Evolutionary conservation across 2,329 filamentous ascomycete species (phyloP).

Genomic region (Cryphonectria parasitica): DNA sequence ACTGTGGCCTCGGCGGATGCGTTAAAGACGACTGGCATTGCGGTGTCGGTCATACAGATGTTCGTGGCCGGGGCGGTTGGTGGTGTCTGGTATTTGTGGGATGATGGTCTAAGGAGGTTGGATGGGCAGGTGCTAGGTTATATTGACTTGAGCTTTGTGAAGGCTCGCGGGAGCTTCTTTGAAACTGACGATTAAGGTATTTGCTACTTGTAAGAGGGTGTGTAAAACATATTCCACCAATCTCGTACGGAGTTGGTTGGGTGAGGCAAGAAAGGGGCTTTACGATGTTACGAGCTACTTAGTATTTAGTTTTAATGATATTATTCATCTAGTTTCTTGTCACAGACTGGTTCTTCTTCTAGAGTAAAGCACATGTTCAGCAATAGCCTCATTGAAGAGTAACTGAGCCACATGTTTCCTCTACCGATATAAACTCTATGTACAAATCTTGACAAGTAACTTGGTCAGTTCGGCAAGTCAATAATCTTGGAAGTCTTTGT

Average conservation of each 20-base stretch:
- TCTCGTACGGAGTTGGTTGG: background rate
- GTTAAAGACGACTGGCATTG: slow-evolving; percentile 45
- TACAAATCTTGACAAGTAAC: background rate
- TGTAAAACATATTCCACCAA: background rate
- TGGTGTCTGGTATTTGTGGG: slow-evolving; percentile 47
- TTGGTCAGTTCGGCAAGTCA: no score
- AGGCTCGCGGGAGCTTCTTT: slow-evolving; percentile 50
- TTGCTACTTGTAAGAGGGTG: no score
- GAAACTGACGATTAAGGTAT: slow-evolving; percentile 41
- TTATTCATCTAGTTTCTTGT: background rate
- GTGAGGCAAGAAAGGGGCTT: background rate
- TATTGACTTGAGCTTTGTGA: slow-evolving; percentile 49
- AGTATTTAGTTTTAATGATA: background rate
- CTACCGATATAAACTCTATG: background rate
- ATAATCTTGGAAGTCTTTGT: background rate
- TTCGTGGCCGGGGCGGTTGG: slow-evolving; percentile 41
- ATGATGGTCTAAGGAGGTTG: slow-evolving; percentile 45
- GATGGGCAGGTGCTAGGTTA: slow-evolving; percentile 54
- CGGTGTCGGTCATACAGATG: slow-evolving; percentile 47
- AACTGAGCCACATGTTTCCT: background rate
- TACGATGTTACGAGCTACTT: background rate
- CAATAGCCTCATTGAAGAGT: background rate
- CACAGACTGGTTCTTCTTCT: background rate
- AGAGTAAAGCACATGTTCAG: background rate
- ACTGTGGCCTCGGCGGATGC: slow-evolving; percentile 40